Evolutionary conservation across 164 flowering plant species (phyloP).

Genomic region (Liquidambar formosana): DNA sequence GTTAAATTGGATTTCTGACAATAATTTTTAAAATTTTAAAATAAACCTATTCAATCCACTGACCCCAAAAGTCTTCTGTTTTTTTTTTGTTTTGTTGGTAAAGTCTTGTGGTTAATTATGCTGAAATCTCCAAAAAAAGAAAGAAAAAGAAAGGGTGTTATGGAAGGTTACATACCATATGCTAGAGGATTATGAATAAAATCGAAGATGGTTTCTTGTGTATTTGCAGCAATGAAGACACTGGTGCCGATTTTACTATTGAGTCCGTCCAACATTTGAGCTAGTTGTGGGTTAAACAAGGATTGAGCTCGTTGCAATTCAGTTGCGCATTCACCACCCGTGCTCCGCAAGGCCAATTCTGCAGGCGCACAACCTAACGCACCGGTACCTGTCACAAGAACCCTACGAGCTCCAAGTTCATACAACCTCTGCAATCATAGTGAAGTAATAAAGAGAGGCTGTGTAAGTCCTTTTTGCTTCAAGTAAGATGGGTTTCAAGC

Average conservation of each 20-base stretch:
- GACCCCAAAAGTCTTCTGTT: no score
- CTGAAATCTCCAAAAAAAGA: no score
- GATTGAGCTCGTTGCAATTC: slow-evolving; percentile 29
- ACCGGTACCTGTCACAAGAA: slow-evolving; percentile 34
- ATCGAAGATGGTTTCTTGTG: slow-evolving; percentile 7
- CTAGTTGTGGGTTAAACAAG: slow-evolving; percentile 29
- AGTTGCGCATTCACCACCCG: slow-evolving; percentile 20
- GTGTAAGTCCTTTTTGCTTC: no score
- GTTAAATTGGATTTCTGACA: no score
- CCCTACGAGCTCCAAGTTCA: slow-evolving; percentile 27
- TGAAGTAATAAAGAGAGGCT: no score
- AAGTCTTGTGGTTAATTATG: no score
- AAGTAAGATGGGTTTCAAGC: no score
- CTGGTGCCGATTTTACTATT: slow-evolving; percentile 14
- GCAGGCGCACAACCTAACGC: slow-evolving; percentile 39
- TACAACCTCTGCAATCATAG: slow-evolving; percentile 21
- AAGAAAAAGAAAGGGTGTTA: no score
- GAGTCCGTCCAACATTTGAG: slow-evolving; percentile 11
- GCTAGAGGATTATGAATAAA: slow-evolving; percentile 26
- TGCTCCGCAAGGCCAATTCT: slow-evolving; percentile 21
- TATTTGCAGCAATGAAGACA: slow-evolving; percentile 25
- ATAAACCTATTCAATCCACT: no score
- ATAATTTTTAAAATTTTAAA: no score
- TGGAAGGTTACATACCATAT: no score
- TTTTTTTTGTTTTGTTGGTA: no score